Base-by-base conservation (phyloP, 2,329 filamentous ascomycete genomes). In the Knufia fluminis region DNA sequence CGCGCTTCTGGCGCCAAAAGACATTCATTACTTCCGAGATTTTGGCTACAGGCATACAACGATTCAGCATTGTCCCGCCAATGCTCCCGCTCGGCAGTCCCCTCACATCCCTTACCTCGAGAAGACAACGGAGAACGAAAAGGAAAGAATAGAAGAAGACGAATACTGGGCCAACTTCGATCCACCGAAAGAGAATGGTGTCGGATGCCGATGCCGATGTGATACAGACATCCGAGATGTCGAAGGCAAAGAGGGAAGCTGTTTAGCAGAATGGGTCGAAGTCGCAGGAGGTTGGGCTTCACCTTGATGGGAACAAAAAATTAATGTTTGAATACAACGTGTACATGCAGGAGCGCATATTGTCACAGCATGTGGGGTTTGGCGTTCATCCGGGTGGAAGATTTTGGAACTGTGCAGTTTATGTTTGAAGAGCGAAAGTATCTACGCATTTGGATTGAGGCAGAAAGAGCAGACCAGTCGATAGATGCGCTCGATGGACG, bases 11-110 rank as follows among this genome's bases (percentile, higher is more conserved):
- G 77, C 80, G 2, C 82, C 86, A 41, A 74, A 76, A 48, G 89
- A 98, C 62, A 87, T 98, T 53, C 92, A 98, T 70, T 98, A 98
- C 72, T 98, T 98, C 82, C 88, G 92, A 60, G 92, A 98, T 67
- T 91, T 97, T 69, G 92, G 92, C 49, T 98, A 98, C 71, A 81
- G 92, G 63, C 92, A 98, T 69, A 98, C 92, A 4, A 98, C 92
- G 2, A 98, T 98, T 63, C 91, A 97, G 70, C 92, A 98, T 68
- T 98, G 92, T 62, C 92, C 92, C 1, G 89, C 90, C 48, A 98
- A 98, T 64, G 92, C 92, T 2, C 92, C 91, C 0, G 82, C 84
- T 10, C 82, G 86, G 42, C 92, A 98, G 68, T 76, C 95, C 38
- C 80, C 85, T 3, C 80, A 88, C 50, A 76, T 82, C 46, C 88